phyloP scores from a whole-genome alignment of 2,329 filamentous ascomycete species.

The Penicillium digitatum region DNA sequence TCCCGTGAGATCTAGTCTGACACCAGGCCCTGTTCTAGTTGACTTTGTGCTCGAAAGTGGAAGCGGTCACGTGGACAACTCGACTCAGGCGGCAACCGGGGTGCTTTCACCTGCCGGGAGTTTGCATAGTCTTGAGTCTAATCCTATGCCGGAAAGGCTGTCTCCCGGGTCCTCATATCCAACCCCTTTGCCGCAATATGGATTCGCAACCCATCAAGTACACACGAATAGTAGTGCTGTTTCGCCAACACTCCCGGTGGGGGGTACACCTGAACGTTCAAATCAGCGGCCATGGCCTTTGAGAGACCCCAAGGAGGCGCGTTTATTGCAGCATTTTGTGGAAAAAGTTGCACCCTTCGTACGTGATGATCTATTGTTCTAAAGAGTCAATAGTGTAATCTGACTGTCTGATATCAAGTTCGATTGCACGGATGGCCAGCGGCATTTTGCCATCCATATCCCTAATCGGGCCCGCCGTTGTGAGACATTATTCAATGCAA shows the following conservation, averaged over 20 bases:
- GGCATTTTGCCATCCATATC: constrained; percentile 27
- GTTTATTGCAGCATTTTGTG: constrained; percentile 20
- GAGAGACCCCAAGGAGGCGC: constrained; percentile 19
- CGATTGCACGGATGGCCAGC: constrained; percentile 26
- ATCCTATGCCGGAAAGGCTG: not conserved
- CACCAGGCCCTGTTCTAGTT: constrained; percentile 3
- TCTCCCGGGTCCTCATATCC: not conserved
- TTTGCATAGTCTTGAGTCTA: not conserved
- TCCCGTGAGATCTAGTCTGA: constrained; percentile 3
- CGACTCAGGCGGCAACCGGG: not conserved
- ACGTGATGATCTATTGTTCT: not conserved
- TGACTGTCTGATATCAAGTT: constrained; percentile 16
- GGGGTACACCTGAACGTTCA: not conserved
- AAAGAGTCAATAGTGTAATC: not conserved
- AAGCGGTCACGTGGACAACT: constrained; percentile 12
- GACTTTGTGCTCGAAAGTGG: constrained; percentile 23
- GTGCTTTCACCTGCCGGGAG: not conserved
- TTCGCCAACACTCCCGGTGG: not conserved
- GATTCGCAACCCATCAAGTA: not conserved
- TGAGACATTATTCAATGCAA: constrained; percentile 40
- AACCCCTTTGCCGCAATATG: not conserved
- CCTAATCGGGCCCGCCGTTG: constrained; percentile 22
- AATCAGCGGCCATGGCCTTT: constrained; percentile 16
- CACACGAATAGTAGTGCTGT: not conserved
- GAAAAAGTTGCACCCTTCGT: constrained; percentile 20